These are phyloP conservation scores for Zea luxurians DNA, from an alignment of 176 grass and related monocot genomes.

Conservation along the genomic window DNA sequence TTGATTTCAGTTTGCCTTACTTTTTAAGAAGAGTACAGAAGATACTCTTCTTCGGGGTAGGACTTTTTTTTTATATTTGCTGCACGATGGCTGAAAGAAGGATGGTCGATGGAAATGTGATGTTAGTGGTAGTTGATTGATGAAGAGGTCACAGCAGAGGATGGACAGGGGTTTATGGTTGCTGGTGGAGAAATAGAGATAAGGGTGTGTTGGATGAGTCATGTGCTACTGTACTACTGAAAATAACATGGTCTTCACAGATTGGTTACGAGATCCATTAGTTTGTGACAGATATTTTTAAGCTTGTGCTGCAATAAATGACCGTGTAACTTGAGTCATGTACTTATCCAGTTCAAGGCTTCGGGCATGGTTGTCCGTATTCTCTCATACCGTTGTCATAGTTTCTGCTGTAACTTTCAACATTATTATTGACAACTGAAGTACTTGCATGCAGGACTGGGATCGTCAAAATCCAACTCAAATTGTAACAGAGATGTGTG, in stretches of 20 bases:
- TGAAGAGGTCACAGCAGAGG: not conserved
- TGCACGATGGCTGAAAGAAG: not conserved
- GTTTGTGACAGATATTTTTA: not conserved
- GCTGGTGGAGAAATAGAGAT: not conserved
- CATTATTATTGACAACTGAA: conserved; percentile 14
- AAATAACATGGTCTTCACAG: not conserved
- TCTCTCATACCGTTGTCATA: not conserved
- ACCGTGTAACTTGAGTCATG: not conserved
- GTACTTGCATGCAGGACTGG: conserved; percentile 70
- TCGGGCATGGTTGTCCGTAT: not conserved
- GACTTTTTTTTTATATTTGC: not conserved
- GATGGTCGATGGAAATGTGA: not conserved
- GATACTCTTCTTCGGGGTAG: not conserved
- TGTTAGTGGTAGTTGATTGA: not conserved
- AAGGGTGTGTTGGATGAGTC: not conserved
- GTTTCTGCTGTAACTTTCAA: not conserved
- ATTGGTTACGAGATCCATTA: not conserved
- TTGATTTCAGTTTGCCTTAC: not conserved
- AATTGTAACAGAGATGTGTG: conserved; percentile 94
- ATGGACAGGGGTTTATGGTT: not conserved
- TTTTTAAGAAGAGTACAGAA: not conserved
- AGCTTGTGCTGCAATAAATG: not conserved
- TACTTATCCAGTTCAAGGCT: not conserved
- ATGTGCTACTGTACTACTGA: not conserved
- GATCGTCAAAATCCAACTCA: conserved; percentile 96